Conservation (phyloP, 257 asterid genomes). For the Salvia rosmarinus region DNA sequence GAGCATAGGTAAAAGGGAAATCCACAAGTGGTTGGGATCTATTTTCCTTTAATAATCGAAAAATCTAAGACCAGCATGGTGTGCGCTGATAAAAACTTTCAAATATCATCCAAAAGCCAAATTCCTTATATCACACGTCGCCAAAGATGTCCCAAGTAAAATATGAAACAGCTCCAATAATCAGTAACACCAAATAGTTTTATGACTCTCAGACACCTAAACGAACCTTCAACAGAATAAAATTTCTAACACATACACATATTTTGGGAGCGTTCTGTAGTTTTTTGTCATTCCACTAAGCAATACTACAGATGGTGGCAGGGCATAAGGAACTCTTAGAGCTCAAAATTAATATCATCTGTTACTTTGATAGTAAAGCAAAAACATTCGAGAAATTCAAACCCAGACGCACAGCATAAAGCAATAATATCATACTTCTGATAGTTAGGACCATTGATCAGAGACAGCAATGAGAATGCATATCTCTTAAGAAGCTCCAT, state of each 20-base stretch:
- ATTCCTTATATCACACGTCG: not conserved
- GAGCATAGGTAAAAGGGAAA: conserved; percentile 8
- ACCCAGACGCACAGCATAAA: conserved; percentile 20
- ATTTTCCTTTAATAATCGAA: not conserved
- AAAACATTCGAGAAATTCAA: conserved; percentile 22
- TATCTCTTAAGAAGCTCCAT: conserved; percentile 86
- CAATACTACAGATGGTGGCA: not conserved
- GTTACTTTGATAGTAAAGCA: conserved; percentile 20
- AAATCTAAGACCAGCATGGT: not conserved
- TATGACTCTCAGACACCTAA: not conserved
- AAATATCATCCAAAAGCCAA: conserved; percentile 5
- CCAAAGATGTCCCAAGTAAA: conserved; percentile 4
- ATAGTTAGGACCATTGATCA: conserved; percentile 78
- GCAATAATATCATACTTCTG: conserved; percentile 53
- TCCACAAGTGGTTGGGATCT: not conserved
- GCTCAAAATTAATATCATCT: conserved; percentile 10
- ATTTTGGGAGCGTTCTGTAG: not conserved
- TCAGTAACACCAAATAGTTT: not conserved
- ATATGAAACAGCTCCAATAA: not conserved
- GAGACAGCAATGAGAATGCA: conserved; percentile 71
- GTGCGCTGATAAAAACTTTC: not conserved
- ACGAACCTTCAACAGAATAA: not conserved
- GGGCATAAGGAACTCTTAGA: conserved; percentile 18
- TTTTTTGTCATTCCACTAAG: not conserved
- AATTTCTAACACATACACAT: not conserved